Base-by-base conservation (phyloP, 495 filamentous ascomycete genomes). In the Neurospora sp. region DNA sequence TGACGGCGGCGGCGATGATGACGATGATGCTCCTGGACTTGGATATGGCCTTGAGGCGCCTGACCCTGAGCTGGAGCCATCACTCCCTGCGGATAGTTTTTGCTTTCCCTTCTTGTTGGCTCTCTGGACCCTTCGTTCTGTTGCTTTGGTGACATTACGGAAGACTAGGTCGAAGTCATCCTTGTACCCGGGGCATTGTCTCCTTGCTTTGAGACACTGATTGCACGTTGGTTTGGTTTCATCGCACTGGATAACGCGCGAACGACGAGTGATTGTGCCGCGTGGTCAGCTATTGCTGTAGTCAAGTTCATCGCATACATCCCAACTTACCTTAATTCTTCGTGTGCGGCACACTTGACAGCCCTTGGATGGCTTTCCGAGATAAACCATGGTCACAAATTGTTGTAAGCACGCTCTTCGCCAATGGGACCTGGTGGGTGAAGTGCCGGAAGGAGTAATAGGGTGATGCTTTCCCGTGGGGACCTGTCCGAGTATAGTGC, bases 311-410 rank as follows among this genome's bases (percentile, higher is more conserved):
- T 66, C 54, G 54, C 27, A 35, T 42, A 42, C 11, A 70, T 72
- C 41, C 20, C 70, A 35, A 59, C 84, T 74, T 83, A 91, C 92
- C 90, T 90, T 93, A 84, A 88, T 91, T 79, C 92, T 87, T 76
- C 90, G 86, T 23, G 87, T 87, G 79, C 90, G 85, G 77, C 91
- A 93, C 83, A 90, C 89, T 79, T 90, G 90, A 78, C 91, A 93
- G 71, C 90, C 91, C 84, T 88, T 86, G 73, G 90, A 92, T 70
- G 91, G 91, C 79, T 91, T 91, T 38, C 91, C 91, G 76, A 89
- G 89, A 78, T 92, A 93, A 2, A 93, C 91, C 91, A 93, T 93
- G 69, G 54, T 66, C 54, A 66, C 54, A 18, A 35, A 18, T 31
- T 31, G 12, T 8, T 62, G 27, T 35, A 35, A 66, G 54, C 54